A percentile compares a stretch with the other conserved stretches of the same genome.
These are phyloP conservation scores for Naganishia friedmannii DNA, from an alignment of 768 basidiomycete species.

Conservation along the genomic window DNA sequence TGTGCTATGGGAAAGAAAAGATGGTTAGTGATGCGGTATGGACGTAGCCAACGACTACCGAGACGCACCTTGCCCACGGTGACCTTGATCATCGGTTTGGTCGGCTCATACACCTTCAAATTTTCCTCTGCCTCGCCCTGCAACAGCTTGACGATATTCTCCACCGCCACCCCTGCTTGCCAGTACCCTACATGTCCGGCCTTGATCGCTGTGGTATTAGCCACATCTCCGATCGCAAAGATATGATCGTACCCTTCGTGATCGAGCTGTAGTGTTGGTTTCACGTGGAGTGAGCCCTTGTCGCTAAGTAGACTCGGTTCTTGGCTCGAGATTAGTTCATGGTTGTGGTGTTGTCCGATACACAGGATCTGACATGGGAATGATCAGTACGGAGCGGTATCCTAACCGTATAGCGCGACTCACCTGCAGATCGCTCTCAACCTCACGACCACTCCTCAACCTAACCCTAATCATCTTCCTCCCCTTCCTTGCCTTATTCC, in stretches of 20 bases:
- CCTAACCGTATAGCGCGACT: too few relatives aligned
- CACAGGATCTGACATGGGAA: conserved; percentile 40
- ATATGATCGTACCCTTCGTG: conserved; percentile 34
- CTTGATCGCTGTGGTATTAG: conserved; percentile 49
- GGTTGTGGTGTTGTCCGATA: conserved; percentile 50
- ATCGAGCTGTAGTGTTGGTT: conserved; percentile 27
- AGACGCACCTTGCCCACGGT: conserved; percentile 42
- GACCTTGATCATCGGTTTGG: conserved; percentile 47
- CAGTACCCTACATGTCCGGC: conserved; percentile 52
- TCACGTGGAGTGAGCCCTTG: conserved; percentile 41
- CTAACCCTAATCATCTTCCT: conserved; percentile 40
- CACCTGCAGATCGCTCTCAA: conserved; percentile 46
- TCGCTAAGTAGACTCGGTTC: conserved; percentile 23
- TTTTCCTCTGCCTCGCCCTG: conserved; percentile 14
- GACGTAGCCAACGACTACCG: too few relatives aligned
- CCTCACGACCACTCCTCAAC: conserved; percentile 42
- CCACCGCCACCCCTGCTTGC: conserved; percentile 49
- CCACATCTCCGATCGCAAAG: conserved; percentile 52
- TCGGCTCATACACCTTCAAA: conserved; percentile 43
- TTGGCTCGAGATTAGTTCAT: conserved; percentile 38
- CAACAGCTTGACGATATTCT: conserved; percentile 43
- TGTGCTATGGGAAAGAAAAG: conserved; percentile 1
- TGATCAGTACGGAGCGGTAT: background rate
- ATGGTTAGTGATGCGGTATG: background rate
- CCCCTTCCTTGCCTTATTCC: conserved; percentile 2